A percentile compares a stretch with the other conserved stretches of the same genome.
Conservation (phyloP, 192 early-diverging fungal genomes). For the Coemansia sp. region DNA sequence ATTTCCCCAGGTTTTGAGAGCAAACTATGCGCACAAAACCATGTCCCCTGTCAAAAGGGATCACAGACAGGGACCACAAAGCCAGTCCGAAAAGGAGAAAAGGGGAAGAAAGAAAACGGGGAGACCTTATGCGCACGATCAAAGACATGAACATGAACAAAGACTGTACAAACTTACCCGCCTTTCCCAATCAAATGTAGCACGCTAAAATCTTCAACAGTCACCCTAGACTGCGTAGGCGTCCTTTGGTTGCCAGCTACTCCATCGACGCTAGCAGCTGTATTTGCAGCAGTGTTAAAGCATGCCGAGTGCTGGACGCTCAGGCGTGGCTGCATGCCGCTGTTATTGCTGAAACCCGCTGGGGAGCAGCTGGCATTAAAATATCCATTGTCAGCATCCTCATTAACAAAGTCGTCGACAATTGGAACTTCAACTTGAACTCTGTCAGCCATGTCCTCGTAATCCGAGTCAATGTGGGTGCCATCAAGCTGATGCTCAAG, state of each 20-base stretch:
- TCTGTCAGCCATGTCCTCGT: constrained; percentile 46
- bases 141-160: neutral
- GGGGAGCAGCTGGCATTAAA: neutral
- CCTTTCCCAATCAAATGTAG: constrained; percentile 69
- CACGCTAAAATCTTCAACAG: constrained; percentile 60
- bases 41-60: neutral
- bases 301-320: neutral
- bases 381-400: constrained; percentile 5
- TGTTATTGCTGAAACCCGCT: neutral
- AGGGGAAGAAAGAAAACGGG: neutral
- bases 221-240: constrained; percentile 15
- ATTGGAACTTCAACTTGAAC: constrained; percentile 51
- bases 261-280: neutral
- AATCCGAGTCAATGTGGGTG: constrained; percentile 45
- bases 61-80: neutral
- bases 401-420: constrained; percentile 46
- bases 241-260: neutral
- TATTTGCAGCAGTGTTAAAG: neutral
- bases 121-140: neutral
- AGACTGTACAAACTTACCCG: constrained; percentile 31
- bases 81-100: neutral
- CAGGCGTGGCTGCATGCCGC: neutral
- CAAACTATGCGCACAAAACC: neutral
- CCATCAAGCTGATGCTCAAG: constrained; percentile 48
- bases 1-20: neutral